Base-by-base conservation (phyloP, 306 rosid species). In the Betula pendula region DNA sequence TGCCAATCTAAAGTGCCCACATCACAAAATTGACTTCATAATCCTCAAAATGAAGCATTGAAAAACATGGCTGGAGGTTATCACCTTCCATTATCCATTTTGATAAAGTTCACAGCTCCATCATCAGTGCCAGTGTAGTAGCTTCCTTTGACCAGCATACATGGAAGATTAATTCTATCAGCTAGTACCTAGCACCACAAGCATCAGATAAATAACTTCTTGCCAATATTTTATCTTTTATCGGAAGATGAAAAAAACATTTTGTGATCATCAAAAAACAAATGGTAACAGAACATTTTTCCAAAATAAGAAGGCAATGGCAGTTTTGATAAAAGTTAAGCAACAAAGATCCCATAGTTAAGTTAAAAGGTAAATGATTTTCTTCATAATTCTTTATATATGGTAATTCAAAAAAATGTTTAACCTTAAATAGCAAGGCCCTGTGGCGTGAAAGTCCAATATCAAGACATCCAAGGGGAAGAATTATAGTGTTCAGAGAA, bases 41-140 rank as follows among this genome's bases (percentile, higher is more conserved):
- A 70, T 68, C 71, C 55, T 55, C 16, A 69, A 19, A 70, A 73
- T 66, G 25, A 35, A 43, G 68, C 71, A 82, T 35, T 19, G 45
- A 75, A 72, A 22, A 35, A 72, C 70, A 70, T 71, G 75, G 75
- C 70, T 63, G 51, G 66, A 71, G 70, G 74, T 67, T 47, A 75
- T 77, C 88, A 93, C 99, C 99, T 91, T 82, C 94, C 97, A 78
- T 89, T 85, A 77, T 96, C 93, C 75, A 86, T 81, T 91, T 89
- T 96, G 74, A 96, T 89, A 86, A 96, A 83, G 83, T 96, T 96
- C 75, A 96, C 97, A 76, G 98, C 98, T 62, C 98, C 98, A 72
- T 92, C 99, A 75, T 96, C 99, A 48, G 97, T 87, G 81, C 99
- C 99, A 72, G 98, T 96, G 91, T 96, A 96, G 87, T 89, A 91